Percentiles rank a stretch among this genome's conserved stretches.
phyloP scores from a whole-genome alignment of 495 filamentous ascomycete genomes.

The Aspergillus conjunctus region DNA sequence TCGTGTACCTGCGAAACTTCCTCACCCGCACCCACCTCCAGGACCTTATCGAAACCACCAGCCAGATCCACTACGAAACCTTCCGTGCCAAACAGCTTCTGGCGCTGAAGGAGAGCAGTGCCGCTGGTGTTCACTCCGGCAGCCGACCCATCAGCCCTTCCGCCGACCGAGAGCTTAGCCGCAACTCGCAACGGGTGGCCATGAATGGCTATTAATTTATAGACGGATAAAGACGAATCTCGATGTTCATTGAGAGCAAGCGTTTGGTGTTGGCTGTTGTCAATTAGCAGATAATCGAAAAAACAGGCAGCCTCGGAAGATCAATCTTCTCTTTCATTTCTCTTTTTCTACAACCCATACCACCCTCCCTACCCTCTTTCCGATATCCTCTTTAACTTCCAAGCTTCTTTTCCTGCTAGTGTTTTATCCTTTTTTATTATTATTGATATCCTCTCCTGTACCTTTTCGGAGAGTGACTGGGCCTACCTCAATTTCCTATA shows the following conservation, averaged over 20 bases:
- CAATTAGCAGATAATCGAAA: conserved; percentile 12
- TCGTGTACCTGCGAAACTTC: conserved; percentile 97
- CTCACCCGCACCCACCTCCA: conserved; percentile 93
- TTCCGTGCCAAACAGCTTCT: conserved; percentile 99
- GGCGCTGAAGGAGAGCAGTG: conserved; percentile 96
- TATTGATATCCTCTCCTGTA: conserved; percentile 11
- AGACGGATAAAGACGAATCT: conserved; percentile 15
- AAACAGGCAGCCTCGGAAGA: conserved; percentile 16
- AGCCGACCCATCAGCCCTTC: conserved; percentile 92
- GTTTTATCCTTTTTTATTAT: conserved; percentile 26
- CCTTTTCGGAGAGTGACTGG: conserved; percentile 22
- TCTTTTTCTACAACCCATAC: conserved; percentile 22
- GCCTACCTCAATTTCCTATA: conserved; percentile 33
- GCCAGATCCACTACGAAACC: conserved; percentile 99
- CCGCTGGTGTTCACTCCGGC: conserved; percentile 67
- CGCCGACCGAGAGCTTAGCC: conserved; percentile 92
- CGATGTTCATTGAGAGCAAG: conserved; percentile 19
- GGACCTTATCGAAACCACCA: conserved; percentile 99
- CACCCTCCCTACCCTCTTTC: conserved; percentile 43
- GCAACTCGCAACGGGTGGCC: conserved; percentile 91
- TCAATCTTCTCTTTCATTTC: conserved; percentile 18
- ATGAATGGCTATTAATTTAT: conserved; percentile 92
- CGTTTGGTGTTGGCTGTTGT: conserved; percentile 16
- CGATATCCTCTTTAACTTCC: conserved; percentile 50
- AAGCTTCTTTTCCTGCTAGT: conserved; percentile 33